Percentiles rank a stretch among this genome's conserved stretches.
phyloP scores from a whole-genome alignment of 345 rosid genomes.

The Brassica juncea region DNA sequence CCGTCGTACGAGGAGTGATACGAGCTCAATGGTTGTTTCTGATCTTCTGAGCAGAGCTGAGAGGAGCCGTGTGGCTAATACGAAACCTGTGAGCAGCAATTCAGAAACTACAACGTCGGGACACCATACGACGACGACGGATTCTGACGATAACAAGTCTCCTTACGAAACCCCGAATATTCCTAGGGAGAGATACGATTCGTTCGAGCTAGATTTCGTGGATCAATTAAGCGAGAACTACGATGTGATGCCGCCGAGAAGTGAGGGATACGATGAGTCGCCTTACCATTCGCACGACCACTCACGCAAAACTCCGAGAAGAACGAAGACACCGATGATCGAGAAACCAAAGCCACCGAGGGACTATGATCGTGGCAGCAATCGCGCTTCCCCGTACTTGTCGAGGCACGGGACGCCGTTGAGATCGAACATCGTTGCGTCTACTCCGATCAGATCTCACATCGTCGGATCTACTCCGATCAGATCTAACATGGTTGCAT shows the following conservation, averaged over 20 bases:
- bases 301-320: conserved; percentile 30
- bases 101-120: conserved; percentile 26
- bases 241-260: not conserved
- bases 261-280: not conserved
- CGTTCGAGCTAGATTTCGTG: not conserved
- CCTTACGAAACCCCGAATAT: not conserved
- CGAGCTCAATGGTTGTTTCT: conserved; percentile 57
- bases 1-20: conserved; percentile 74
- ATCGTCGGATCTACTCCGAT: conserved; percentile 8
- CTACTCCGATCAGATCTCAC: conserved; percentile 31
- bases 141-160: not conserved
- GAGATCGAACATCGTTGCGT: conserved; percentile 34
- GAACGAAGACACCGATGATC: not conserved
- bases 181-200: not conserved
- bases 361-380: conserved; percentile 13
- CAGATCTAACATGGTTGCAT: not conserved
- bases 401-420: conserved; percentile 41
- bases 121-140: not conserved
- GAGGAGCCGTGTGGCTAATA: conserved; percentile 20
- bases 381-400: conserved; percentile 30
- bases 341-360: conserved; percentile 8
- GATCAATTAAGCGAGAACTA: not conserved
- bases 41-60: conserved; percentile 34
- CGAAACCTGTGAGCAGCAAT: conserved; percentile 13
- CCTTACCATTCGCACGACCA: conserved; percentile 4